Base-by-base conservation (phyloP, 2,329 filamentous ascomycete genomes). In the Decorospora gaudefroyi region DNA sequence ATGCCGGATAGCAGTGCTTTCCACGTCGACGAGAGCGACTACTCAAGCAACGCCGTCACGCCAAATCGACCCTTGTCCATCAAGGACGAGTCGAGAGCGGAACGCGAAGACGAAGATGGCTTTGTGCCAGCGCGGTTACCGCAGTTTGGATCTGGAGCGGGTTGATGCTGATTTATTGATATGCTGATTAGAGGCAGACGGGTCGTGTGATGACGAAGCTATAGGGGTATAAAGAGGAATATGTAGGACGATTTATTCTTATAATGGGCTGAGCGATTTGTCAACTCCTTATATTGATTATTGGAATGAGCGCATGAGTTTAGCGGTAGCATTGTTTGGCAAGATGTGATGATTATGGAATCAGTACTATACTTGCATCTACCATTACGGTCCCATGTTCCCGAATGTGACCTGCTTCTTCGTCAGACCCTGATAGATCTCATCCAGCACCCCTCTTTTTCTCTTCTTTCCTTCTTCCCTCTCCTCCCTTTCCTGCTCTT, bases 361-460 rank as follows among this genome's bases (percentile, higher is more conserved):
- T n/a, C n/a, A n/a, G n/a, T n/a, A n/a, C n/a, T n/a, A n/a, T n/a
- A n/a, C n/a, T n/a, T n/a, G n/a, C n/a, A n/a, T n/a, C n/a, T n/a
- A n/a, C n/a, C 3, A 33, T 35, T 46, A 59, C 18, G 46, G n/a
- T 27, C 51, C 58, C 32, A 59, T 47, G 7, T 48, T 59, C 11
- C 64, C 63, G 57, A 70, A 90, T 0, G 82, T 88, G 37, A 91
- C 80, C 51, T 84, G 82, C 62, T 80, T 81, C 22, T 81, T 84
- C 68, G 89, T 88, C 58, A 96, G 74, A 42, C 86, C 88, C 53
- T 79, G 81, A 58, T 90, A 95, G 4, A 93, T 85, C 61, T 91
- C 83, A 36, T 95, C 85, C 2, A 96, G 74, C 0, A 86, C 85
- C 64, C 89, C 85, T 29, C 89, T 78, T 73, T 95, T 96, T 53